Percentiles rank a stretch among this genome's conserved stretches.
Conservation (phyloP, 2,329 filamentous ascomycete genomes). For the Epichloe gansuensis region DNA sequence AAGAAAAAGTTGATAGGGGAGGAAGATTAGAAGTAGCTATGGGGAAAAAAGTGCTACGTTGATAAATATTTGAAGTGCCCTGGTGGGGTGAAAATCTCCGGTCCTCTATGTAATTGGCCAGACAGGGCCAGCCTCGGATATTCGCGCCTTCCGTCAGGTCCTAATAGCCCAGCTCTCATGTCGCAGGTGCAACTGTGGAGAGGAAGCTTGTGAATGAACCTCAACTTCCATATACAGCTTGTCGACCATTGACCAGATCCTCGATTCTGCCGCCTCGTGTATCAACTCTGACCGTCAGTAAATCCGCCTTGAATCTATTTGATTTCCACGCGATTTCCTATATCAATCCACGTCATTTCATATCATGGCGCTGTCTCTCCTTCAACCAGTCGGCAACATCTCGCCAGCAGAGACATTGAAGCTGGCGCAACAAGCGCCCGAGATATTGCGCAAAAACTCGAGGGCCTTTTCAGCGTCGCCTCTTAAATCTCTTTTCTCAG, state of each 20-base stretch:
- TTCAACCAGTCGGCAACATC: slow-evolving; percentile 44
- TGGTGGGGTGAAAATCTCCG: neutral
- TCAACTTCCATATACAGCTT: neutral
- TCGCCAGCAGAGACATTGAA: slow-evolving; percentile 41
- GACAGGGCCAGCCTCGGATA: slow-evolving; percentile 1
- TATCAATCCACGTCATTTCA: slow-evolving; percentile 1
- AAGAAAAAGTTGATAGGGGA: neutral
- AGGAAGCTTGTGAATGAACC: neutral
- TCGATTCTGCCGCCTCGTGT: neutral
- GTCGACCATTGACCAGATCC: neutral
- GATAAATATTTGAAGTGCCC: slow-evolving; percentile 1
- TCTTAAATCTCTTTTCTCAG: slow-evolving; percentile 38
- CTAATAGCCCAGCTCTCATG: neutral
- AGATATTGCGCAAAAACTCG: slow-evolving; percentile 39
- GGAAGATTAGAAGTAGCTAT: neutral
- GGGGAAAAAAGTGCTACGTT: neutral
- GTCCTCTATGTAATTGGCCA: neutral
- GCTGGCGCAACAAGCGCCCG: slow-evolving; percentile 48
- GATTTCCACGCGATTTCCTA: neutral
- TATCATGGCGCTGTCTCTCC: slow-evolving; percentile 38
- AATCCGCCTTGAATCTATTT: neutral
- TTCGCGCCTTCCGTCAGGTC: slow-evolving; percentile 1
- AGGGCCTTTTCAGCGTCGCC: slow-evolving; percentile 42
- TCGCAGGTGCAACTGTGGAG: neutral
- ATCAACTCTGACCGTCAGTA: neutral